Base-by-base conservation (phyloP, 1,284 basidiomycete species). In the Heterobasidion annosum region DNA sequence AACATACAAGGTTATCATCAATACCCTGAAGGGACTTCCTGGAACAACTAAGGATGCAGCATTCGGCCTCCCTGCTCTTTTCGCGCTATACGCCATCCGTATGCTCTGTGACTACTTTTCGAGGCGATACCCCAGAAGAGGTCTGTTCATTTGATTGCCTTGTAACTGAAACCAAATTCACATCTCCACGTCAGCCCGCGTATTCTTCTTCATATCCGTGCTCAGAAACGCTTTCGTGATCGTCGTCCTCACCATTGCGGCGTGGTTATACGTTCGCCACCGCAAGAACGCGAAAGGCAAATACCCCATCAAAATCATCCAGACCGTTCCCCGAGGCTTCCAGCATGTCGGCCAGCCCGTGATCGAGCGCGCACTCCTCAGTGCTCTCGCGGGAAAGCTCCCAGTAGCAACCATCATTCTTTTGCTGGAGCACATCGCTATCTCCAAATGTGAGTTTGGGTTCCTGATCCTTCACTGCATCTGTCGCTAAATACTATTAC, bases 341-440 rank as follows among this genome's bases (percentile, higher is more conserved):
- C 79, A 83, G 67, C 76, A 96, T 64, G 82, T 98, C 57, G 82
- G 85, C 8, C 73, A 71, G 51, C 92, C 93, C 0, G 61, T 65
- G n/a, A 82, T 98, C 57, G 79, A 88, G 62, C 60, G 62, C 1
- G 62, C 75, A 6, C 75, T 98, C 33, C 68, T 98, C 43, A 64
- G 66, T 1, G 88, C 88, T 1, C 75, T 98, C 55, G 90, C 79
- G 3, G 72, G 83, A 10, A 77, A 97, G 60, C 72, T 99, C 3
- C 95, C 95, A 2, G 88, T 97, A 12, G 90, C 95, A 44, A 95
- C 93, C 6, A 96, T 99, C 66, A 91, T 99, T 62, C 78, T 99
- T 46, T 77, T 99, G 13, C 79, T 99, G 51, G 96, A 99, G 69
- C 97, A 99, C 73, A 98, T 99, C 59, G 89, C 95, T 49, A 99